A percentile compares a stretch with the other conserved stretches of the same genome.
These are phyloP conservation scores for Colletotrichum destructivum DNA, from an alignment of 2,329 filamentous ascomycete species.

Conservation along the genomic window DNA sequence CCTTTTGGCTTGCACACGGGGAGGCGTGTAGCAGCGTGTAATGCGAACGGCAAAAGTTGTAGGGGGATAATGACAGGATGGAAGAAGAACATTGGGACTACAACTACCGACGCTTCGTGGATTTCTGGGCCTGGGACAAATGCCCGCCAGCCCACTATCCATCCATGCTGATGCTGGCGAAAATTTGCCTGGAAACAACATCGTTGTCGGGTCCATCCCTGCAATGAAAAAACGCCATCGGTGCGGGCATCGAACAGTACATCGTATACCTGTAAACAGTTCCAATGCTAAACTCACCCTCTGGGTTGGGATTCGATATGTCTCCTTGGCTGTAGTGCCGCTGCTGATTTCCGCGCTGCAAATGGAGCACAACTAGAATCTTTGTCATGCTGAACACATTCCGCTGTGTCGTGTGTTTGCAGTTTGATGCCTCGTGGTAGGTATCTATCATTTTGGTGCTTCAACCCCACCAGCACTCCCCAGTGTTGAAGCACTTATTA, in stretches of 20 bases:
- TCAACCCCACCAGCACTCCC: not conserved
- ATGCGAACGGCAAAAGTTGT: conserved; percentile 8
- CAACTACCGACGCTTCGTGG: conserved; percentile 28
- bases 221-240: not conserved
- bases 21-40: not conserved
- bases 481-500: too few species aligned
- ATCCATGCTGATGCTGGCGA: conserved; percentile 12
- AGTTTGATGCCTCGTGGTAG: too few species aligned
- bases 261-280: too few species aligned
- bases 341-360: not conserved
- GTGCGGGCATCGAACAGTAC: not conserved
- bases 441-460: too few species aligned
- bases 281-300: not conserved
- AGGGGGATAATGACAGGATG: not conserved
- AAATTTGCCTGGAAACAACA: conserved; percentile 7
- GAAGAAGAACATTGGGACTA: conserved; percentile 6
- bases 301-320: not conserved
- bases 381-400: not conserved
- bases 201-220: conserved; percentile 21
- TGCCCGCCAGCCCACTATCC: not conserved
- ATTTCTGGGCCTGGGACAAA: conserved; percentile 19
- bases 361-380: not conserved
- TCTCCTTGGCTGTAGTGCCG: not conserved
- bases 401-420: not conserved
- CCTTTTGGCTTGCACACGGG: not conserved